A percentile compares a stretch with the other conserved stretches of the same genome.
Conservation (phyloP, 768 basidiomycete species). For the Lactarius indigo region DNA sequence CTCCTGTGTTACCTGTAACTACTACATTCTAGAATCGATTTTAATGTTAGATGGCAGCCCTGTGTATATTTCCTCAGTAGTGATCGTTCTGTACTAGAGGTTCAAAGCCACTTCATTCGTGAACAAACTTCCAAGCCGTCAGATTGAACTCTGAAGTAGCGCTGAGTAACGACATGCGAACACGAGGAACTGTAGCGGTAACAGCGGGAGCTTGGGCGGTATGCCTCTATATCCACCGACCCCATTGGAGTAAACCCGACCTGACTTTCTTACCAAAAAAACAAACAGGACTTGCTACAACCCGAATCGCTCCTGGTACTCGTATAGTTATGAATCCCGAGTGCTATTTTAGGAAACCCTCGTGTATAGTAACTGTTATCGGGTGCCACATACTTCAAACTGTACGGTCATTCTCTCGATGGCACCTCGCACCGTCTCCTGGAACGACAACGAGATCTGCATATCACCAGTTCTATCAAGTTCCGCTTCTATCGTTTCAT, state of each 20-base stretch:
- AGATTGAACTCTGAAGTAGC: background rate
- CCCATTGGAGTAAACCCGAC: too few relatives aligned
- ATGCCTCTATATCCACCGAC: too few relatives aligned
- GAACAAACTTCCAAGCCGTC: background rate
- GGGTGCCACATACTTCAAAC: background rate
- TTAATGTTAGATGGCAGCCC: background rate
- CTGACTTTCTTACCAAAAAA: too few relatives aligned
- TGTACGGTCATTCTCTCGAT: background rate
- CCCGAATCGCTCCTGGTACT: too few relatives aligned
- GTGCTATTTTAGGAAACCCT: too few relatives aligned
- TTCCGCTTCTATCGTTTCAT: constrained; percentile 2
- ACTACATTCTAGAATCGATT: background rate
- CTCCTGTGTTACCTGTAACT: background rate
- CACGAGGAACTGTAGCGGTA: too few relatives aligned
- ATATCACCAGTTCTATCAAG: background rate
- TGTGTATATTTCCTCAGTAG: background rate
- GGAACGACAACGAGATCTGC: background rate
- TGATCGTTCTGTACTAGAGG: background rate
- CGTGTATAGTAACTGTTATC: too few relatives aligned
- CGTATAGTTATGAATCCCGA: too few relatives aligned
- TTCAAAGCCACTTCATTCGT: background rate
- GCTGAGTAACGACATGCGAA: too few relatives aligned
- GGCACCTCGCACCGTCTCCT: constrained; percentile 3
- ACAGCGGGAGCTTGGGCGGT: too few relatives aligned
- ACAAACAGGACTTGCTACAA: too few relatives aligned